Conservation (phyloP, 306 rosid genomes). For the Cercis canadensis region DNA sequence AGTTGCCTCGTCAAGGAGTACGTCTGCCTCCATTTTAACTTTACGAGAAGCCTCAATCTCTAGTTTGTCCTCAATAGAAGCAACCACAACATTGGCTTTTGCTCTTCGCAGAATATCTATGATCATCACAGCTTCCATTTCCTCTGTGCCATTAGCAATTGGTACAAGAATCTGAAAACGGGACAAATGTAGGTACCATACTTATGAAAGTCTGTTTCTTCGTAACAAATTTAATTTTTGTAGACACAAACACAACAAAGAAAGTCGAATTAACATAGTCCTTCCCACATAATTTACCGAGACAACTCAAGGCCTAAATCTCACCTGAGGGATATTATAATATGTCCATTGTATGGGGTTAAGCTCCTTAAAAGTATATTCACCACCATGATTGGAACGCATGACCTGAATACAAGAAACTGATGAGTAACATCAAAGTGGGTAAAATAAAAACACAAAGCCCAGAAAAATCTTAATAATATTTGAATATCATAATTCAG, state of each 20-base stretch:
- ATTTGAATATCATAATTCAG: slow-evolving; percentile 9
- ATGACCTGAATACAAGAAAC: slow-evolving; percentile 60
- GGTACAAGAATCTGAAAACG: slow-evolving; percentile 85
- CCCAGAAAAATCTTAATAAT: not conserved
- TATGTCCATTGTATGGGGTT: slow-evolving; percentile 80
- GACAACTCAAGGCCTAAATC: slow-evolving; percentile 24
- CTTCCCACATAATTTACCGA: not conserved
- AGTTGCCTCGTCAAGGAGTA: slow-evolving; percentile 79
- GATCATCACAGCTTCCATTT: slow-evolving; percentile 90
- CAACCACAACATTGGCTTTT: slow-evolving; percentile 87
- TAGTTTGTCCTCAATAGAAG: slow-evolving; percentile 75
- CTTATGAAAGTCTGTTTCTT: not conserved
- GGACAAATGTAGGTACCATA: slow-evolving; percentile 33
- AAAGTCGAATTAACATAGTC: slow-evolving; percentile 8
- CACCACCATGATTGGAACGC: slow-evolving; percentile 77
- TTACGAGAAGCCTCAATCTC: slow-evolving; percentile 75
- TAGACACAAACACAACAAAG: not conserved
- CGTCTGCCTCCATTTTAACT: slow-evolving; percentile 85
- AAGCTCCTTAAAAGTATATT: slow-evolving; percentile 64
- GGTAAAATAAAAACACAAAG: slow-evolving; percentile 7
- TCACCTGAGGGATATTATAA: slow-evolving; percentile 73
- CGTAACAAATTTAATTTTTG: slow-evolving; percentile 1
- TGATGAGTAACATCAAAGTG: slow-evolving; percentile 14
- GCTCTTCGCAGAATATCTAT: slow-evolving; percentile 83
- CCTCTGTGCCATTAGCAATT: slow-evolving; percentile 86